Evolutionary conservation across 1,284 basidiomycete genomes (phyloP), one percentile per base, ranked within the genome.

Genomic region (Sphagnurus paluster): DNA sequence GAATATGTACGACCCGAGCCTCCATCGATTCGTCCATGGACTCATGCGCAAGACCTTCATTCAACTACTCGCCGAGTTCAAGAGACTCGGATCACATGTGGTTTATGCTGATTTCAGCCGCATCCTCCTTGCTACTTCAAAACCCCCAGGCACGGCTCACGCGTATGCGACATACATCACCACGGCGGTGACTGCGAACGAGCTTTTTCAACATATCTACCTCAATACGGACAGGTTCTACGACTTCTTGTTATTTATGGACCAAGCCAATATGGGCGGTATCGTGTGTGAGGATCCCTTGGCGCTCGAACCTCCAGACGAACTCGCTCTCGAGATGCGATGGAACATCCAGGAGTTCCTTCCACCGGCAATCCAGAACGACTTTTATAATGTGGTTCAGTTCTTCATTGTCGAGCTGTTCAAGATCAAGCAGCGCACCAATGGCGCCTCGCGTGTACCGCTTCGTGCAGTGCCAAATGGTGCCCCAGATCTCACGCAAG

Each of bases 41-140:
- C 79, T 99, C 42, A 99, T 99, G 97, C 85, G 91, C 53, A 99
- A 99, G 74, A 96, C 91, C 0, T 95, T 99, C 65, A 89, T 98
- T 35, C 97, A 99, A 68, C 78, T 99, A 49, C 78, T 99, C 11
- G 95, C 95, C 9, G 97, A 99, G 67, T 97, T 98, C 74, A 95
- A 92, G 62, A 83, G 97, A 10, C 76, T 99, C 0, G 97, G 97
- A 1, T 95, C 94, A 0, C 84, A 90, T 48, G 87, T 99, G 44
- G 83, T 99, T 20, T 94, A 95, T 54, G 96, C 95, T n/a, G 93
- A 98, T 63, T 94, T 98, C 64, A 87, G 89, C 54, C 82, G 86
- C 9, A 84, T 99, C 49, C 78, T 98, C 49, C 80, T 99, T 20
- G 85, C 96, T 3, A 99, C 97, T 0, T 90, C 88, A 33, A 99